Percentiles rank a stretch among this genome's conserved stretches.
Evolutionary conservation across 2,329 filamentous ascomycete genomes (phyloP).

Genomic region (Botryotinia globosa): DNA sequence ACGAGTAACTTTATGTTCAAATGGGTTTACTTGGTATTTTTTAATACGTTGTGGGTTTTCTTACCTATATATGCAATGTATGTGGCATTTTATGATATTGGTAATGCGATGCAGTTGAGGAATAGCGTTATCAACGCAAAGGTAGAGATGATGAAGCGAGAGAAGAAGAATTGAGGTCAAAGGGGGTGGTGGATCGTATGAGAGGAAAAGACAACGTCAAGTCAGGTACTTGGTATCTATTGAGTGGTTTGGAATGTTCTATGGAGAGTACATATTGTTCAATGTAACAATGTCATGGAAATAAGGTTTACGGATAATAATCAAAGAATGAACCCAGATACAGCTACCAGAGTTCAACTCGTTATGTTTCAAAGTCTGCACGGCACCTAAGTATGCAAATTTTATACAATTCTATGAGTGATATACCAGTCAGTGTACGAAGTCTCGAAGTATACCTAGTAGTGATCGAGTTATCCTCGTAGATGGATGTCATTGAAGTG

Average conservation of each 20-base stretch:
- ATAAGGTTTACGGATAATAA: not conserved
- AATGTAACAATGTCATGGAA: not conserved
- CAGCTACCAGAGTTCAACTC: not conserved
- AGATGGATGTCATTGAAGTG: not conserved
- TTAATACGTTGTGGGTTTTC: slow-evolving; percentile 66
- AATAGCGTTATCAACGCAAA: slow-evolving; percentile 28
- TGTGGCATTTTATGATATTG: slow-evolving; percentile 54
- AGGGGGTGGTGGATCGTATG: not conserved
- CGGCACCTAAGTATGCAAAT: not conserved
- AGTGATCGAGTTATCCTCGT: no score
- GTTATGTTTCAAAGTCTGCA: not conserved
- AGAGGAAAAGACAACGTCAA: not conserved
- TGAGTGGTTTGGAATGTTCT: not conserved
- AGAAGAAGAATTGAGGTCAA: slow-evolving; percentile 18
- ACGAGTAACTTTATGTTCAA: slow-evolving; percentile 60
- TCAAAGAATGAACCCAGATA: not conserved
- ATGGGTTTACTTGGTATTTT: slow-evolving; percentile 67
- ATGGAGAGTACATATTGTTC: not conserved
- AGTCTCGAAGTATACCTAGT: not conserved
- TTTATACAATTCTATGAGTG: not conserved
- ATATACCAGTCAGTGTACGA: not conserved
- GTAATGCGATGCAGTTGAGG: slow-evolving; percentile 49
- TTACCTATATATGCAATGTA: slow-evolving; percentile 59
- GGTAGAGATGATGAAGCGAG: slow-evolving; percentile 29
- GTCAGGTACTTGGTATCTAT: not conserved